These are phyloP conservation scores for Lactarius sanguifluus DNA, from an alignment of 768 basidiomycete genomes.

Conservation along the genomic window DNA sequence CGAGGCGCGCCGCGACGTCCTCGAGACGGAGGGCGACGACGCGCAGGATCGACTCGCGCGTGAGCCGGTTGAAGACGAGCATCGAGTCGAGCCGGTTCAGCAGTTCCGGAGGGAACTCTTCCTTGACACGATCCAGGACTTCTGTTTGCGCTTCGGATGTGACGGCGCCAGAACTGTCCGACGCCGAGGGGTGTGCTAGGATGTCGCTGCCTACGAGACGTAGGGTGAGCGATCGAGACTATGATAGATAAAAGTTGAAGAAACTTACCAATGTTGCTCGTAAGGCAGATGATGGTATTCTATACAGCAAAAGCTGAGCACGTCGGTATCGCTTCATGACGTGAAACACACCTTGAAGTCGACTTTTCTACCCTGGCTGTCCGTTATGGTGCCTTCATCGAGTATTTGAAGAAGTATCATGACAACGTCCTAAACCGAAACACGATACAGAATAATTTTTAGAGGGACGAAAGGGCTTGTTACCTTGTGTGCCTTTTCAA, in stretches of 20 bases:
- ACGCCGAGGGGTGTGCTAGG: conserved; percentile 65
- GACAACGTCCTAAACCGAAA: conserved; percentile 62
- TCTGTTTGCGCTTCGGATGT: conserved; percentile 58
- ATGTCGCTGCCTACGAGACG: conserved; percentile 52
- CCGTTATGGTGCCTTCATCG: conserved; percentile 86
- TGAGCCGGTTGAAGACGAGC: conserved; percentile 89
- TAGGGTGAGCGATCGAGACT: conserved; percentile 6
- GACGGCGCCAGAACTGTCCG: conserved; percentile 61
- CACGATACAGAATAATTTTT: neutral
- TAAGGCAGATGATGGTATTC: conserved; percentile 92
- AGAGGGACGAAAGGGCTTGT: neutral
- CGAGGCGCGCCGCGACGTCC: conserved; percentile 70
- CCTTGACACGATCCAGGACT: conserved; percentile 72
- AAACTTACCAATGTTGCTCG: conserved; percentile 71
- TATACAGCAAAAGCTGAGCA: conserved; percentile 31
- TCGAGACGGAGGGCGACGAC: conserved; percentile 75
- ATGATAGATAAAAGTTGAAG: neutral
- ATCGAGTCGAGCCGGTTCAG: conserved; percentile 87
- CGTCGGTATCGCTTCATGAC: neutral
- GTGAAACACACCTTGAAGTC: conserved; percentile 70
- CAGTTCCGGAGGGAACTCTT: conserved; percentile 87
- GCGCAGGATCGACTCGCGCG: conserved; percentile 66
- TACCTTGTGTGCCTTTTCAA: conserved; percentile 82
- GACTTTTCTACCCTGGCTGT: conserved; percentile 89
- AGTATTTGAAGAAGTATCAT: conserved; percentile 91